Conservation (phyloP, 2,329 filamentous ascomycete genomes). For the Trichoderma koningiopsis region DNA sequence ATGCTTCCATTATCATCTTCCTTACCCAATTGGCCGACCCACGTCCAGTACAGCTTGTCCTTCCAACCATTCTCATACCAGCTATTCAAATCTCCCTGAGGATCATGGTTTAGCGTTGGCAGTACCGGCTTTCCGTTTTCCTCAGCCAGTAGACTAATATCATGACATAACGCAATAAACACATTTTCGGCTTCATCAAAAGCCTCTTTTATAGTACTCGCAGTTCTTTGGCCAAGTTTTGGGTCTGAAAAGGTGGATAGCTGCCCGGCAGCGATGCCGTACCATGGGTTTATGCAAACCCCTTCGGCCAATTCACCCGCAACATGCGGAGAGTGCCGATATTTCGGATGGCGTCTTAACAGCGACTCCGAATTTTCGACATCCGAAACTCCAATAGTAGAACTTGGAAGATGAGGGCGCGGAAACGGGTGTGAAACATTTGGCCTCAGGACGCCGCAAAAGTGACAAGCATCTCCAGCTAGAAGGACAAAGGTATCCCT, state of each 20-base stretch:
- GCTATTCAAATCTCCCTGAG: constrained; percentile 1
- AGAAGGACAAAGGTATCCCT: constrained; percentile 31
- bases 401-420: neutral
- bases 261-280: neutral
- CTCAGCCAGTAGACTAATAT: neutral
- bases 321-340: neutral
- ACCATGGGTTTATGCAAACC: constrained; percentile 1
- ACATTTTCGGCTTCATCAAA: constrained; percentile 19
- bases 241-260: neutral
- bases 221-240: neutral
- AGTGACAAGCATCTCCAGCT: constrained; percentile 31
- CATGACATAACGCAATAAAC: constrained; percentile 1
- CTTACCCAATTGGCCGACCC: constrained; percentile 2
- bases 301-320: neutral
- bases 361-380: neutral
- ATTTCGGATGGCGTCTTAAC: neutral
- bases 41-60: constrained; percentile 7
- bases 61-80: constrained; percentile 21
- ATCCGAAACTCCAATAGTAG: neutral
- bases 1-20: neutral
- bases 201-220: neutral
- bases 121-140: neutral
- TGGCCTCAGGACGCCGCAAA: constrained; percentile 7
- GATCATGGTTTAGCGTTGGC: constrained; percentile 1
- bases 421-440: constrained; percentile 12